Base-by-base conservation (phyloP, 169 alveolate species). In the Neospora caninum region DNA sequence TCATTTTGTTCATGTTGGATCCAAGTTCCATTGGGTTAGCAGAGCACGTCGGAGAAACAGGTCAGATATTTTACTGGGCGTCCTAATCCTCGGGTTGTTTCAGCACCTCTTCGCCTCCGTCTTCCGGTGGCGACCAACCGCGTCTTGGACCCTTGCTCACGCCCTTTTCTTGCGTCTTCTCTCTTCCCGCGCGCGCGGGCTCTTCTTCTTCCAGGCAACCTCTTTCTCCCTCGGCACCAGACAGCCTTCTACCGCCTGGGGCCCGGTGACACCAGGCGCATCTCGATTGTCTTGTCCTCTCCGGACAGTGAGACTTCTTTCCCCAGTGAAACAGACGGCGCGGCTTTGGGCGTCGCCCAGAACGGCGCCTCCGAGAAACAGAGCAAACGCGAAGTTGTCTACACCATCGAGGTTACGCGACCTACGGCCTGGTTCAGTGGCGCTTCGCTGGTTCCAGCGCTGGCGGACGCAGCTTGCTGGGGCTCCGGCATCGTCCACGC, bases 391-490 rank as follows among this genome's bases (percentile, higher is more conserved):
- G 58, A 49, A 49, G 73, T 64, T 9, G 73, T 64, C 49, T 78
- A 78, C 86, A 78, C 86, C 22, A n/a, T 78, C 86, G 86, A 78
- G 1, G 27, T 78, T 10, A 78, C 49, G 9, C 41, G 86, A 16
- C 45, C 45, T 10, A 78, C 86, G 45, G 39, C 86, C 29, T 78
- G 86, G 86, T 38, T 78, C 86, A 20, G 43, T n/a, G 86, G 86
- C 13, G 86, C 86, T 25, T 78, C 86, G 39, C 20, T 78, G 43
- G 86, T 78, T 9, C 86, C 86, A n/a, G 22, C 31, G 18, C 45
- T 78, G 43, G 86, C 86, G 39, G 45, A 78, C 29, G 86, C n/a
- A 10, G 45, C 86, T 22, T 78, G 86, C 86, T 78, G 86, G 86
- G 86, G 86, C 39, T 78, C 86, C 49, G 86, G 39, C 49, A 18